Evolutionary conservation across 2,329 filamentous ascomycete genomes (phyloP).

Genomic region (Ilyonectria destructans): DNA sequence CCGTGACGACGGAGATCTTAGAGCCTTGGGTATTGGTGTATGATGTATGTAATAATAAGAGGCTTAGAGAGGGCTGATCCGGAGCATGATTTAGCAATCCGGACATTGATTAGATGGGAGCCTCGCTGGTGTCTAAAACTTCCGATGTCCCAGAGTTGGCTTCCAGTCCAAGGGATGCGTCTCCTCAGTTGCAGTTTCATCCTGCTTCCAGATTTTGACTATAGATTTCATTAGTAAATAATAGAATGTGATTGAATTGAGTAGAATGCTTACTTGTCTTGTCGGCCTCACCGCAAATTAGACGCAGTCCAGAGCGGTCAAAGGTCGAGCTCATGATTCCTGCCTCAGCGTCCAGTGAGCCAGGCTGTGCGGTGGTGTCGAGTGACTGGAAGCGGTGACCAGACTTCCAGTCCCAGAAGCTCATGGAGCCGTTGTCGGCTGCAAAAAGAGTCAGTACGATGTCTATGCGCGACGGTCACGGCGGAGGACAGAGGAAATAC

Average conservation of each 20-base stretch:
- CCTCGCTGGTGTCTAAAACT: constrained; percentile 69
- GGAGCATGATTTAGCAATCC: constrained; percentile 16
- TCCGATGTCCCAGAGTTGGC: constrained; percentile 83
- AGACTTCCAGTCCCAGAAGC: constrained; percentile 99
- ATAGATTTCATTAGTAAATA: constrained; percentile 45
- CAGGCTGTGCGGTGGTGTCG: constrained; percentile 94
- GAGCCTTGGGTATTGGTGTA: constrained; percentile 78
- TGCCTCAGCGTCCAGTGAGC: constrained; percentile 92
- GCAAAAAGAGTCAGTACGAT: constrained; percentile 28
- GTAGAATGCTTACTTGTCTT: constrained; percentile 80
- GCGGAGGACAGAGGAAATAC: constrained; percentile 22
- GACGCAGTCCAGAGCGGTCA: constrained; percentile 87
- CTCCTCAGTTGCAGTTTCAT: constrained; percentile 91
- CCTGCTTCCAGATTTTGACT: constrained; percentile 97
- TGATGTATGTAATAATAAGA: constrained; percentile 50
- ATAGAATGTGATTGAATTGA: not conserved
- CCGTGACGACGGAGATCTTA: constrained; percentile 89
- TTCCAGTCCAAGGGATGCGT: constrained; percentile 95
- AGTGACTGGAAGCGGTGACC: constrained; percentile 92
- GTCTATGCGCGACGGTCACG: too few relatives aligned
- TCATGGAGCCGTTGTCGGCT: constrained; percentile 94
- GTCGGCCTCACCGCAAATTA: constrained; percentile 96
- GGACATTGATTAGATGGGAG: constrained; percentile 26
- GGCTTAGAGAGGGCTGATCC: constrained; percentile 20
- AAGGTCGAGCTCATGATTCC: constrained; percentile 97